A percentile compares a stretch with the other conserved stretches of the same genome.
phyloP scores from a whole-genome alignment of 495 filamentous ascomycete genomes.

The Penicillium bialowiezense region DNA sequence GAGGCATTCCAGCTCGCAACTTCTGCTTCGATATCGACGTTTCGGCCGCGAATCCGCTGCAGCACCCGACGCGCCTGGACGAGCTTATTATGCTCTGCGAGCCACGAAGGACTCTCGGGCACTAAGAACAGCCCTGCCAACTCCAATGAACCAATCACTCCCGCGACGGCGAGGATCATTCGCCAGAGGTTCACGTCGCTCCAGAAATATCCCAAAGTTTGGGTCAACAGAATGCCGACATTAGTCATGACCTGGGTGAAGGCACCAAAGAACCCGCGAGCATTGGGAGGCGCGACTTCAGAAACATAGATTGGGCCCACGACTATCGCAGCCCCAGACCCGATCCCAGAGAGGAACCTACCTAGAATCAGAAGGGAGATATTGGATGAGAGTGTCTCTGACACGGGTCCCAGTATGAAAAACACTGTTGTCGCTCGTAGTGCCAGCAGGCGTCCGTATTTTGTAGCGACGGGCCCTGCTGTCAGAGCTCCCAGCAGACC shows the following conservation, averaged over 20 bases:
- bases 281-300: slow-evolving; percentile 75
- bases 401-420: slow-evolving; percentile 70
- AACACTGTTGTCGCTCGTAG: slow-evolving; percentile 72
- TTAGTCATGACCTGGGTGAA: slow-evolving; percentile 95
- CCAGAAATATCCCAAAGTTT: slow-evolving; percentile 81
- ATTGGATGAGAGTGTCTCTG: slow-evolving; percentile 68
- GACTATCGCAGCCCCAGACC: slow-evolving; percentile 82
- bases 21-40: slow-evolving; percentile 71
- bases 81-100: slow-evolving; percentile 64
- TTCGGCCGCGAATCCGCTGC: slow-evolving; percentile 68
- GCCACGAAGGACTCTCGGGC: slow-evolving; percentile 84
- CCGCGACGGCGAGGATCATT: slow-evolving; percentile 73
- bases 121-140: slow-evolving; percentile 63
- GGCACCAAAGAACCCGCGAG: slow-evolving; percentile 83
- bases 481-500: slow-evolving; percentile 79
- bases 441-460: slow-evolving; percentile 66
- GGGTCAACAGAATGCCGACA: slow-evolving; percentile 82
- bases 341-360: slow-evolving; percentile 76
- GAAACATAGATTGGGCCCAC: slow-evolving; percentile 96
- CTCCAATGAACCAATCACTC: slow-evolving; percentile 63
- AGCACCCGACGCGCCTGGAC: slow-evolving; percentile 61
- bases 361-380: slow-evolving; percentile 68
- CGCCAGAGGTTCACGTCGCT: slow-evolving; percentile 78
- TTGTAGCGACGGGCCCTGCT: slow-evolving; percentile 69
- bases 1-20: slow-evolving; percentile 58